Conservation (phyloP, 805 yeast species). For the Lipomyces starkeyi region DNA sequence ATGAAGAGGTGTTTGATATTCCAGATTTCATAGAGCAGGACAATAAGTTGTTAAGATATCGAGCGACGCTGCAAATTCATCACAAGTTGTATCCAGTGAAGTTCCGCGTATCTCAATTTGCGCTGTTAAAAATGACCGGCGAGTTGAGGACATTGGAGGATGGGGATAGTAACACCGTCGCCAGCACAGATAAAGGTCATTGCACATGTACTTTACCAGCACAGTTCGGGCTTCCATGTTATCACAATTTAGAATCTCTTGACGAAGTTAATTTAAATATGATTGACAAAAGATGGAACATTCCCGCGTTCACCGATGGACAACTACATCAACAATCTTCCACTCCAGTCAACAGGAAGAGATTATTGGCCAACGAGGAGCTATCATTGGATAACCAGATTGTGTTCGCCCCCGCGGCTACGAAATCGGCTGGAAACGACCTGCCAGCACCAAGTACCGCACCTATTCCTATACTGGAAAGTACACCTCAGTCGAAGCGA, state of each 20-base stretch:
- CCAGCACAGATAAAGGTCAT: background rate
- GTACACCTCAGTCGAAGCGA: background rate
- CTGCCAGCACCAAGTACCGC: background rate
- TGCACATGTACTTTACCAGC: background rate
- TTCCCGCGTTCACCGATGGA: background rate
- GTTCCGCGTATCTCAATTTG: background rate
- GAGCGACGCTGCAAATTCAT: conserved; percentile 1
- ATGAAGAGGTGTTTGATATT: conserved; percentile 3
- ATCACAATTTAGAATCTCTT: background rate
- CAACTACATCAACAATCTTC: background rate
- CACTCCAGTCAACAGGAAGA: background rate
- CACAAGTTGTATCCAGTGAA: background rate
- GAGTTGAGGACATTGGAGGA: conserved; percentile 1
- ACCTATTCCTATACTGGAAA: background rate
- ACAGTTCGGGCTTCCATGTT: conserved; percentile 5
- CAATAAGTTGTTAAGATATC: background rate
- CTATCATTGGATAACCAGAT: background rate
- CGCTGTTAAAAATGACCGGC: background rate
- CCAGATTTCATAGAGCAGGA: conserved; percentile 2
- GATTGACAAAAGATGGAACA: conserved; percentile 1
- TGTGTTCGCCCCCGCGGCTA: background rate
- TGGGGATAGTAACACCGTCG: background rate
- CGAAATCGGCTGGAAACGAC: background rate
- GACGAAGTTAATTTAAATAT: background rate
- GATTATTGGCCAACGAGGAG: background rate